phyloP scores from a whole-genome alignment of 2,329 filamentous ascomycete species.

The Claviceps maximensis region DNA sequence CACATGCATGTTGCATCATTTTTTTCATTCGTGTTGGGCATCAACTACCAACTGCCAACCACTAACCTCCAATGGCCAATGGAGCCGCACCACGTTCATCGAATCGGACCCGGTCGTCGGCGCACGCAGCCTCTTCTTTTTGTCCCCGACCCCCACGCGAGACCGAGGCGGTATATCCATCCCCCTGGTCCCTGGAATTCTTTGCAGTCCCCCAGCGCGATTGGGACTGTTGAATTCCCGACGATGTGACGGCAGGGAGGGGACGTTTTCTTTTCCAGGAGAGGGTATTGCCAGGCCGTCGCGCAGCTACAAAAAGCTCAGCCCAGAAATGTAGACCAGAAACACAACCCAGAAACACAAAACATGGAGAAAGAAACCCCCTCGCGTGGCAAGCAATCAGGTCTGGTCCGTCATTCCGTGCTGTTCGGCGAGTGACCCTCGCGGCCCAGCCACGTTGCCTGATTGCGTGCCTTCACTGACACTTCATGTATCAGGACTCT shows the following conservation, averaged over 20 bases:
- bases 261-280: no score
- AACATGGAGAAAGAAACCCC: not conserved
- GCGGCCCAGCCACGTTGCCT: not conserved
- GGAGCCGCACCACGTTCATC: conserved; percentile 2
- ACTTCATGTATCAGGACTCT: not conserved
- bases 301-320: not conserved
- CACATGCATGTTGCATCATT: not conserved
- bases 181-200: not conserved
- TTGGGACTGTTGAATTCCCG: not conserved
- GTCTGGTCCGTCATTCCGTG: not conserved
- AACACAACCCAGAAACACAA: not conserved
- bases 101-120: not conserved
- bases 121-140: not conserved
- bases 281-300: not conserved
- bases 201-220: not conserved
- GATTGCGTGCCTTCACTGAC: not conserved
- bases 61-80: no score
- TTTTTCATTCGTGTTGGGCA: conserved; percentile 1
- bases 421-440: not conserved
- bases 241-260: not conserved
- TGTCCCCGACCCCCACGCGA: not conserved
- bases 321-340: not conserved
- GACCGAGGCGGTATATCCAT: not conserved
- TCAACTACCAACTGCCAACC: not conserved
- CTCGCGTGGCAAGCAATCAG: not conserved